Percentiles rank a stretch among this genome's conserved stretches.
These are phyloP conservation scores for Pythium coloratum DNA, from an alignment of 352 stramenopile species.

Conservation along the genomic window DNA sequence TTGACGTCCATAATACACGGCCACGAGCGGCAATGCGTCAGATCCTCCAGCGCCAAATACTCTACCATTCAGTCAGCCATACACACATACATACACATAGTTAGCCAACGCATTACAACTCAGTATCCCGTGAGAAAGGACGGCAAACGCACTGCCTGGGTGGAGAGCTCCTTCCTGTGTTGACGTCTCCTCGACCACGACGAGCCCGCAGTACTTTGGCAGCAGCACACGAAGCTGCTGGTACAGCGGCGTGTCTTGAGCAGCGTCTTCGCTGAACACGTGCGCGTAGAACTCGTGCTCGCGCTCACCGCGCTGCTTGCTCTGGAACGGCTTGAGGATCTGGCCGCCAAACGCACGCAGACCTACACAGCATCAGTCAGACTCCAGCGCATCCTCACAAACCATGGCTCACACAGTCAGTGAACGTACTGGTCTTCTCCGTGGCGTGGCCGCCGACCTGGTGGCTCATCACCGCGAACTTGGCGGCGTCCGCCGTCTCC, in stretches of 20 bases:
- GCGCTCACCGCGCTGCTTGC: constrained; percentile 66
- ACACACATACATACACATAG: no score
- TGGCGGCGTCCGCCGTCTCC: constrained; percentile 11
- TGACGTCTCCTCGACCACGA: constrained; percentile 32
- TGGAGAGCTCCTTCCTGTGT: constrained; percentile 27
- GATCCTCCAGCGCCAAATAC: constrained; percentile 90
- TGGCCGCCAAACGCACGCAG: constrained; percentile 60
- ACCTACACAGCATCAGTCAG: constrained; percentile 34
- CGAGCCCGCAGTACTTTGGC: constrained; percentile 62
- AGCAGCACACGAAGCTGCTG: constrained; percentile 45
- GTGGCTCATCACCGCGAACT: constrained; percentile 61
- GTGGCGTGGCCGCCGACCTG: constrained; percentile 81
- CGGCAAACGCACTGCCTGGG: constrained; percentile 31
- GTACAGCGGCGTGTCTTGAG: constrained; percentile 21
- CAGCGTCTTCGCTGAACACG: constrained; percentile 39
- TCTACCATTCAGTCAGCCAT: constrained; percentile 32
- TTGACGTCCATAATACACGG: constrained; percentile 97
- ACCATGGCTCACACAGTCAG: not conserved
- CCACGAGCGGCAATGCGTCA: constrained; percentile 76
- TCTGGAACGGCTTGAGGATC: constrained; percentile 88
- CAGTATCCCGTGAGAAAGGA: not conserved
- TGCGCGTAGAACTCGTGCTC: constrained; percentile 80
- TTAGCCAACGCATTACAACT: not conserved
- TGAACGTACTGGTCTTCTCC: constrained; percentile 55
- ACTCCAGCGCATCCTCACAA: not conserved